These are phyloP conservation scores for Suillus alpinus DNA, from an alignment of 768 basidiomycete species.

Conservation along the genomic window DNA sequence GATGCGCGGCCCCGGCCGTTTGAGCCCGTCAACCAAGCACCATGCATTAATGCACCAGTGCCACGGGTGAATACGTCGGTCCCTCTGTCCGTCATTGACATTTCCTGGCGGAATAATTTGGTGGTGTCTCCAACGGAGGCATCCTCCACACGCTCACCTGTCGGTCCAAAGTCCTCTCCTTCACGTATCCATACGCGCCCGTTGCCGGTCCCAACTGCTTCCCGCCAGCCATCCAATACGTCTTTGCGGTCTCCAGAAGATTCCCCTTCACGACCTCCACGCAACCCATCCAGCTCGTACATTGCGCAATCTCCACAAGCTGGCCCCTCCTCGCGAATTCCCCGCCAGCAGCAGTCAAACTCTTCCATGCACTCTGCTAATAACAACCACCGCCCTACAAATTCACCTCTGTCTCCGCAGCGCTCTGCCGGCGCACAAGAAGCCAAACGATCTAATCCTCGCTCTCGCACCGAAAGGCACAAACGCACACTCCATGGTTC, in stretches of 20 bases:
- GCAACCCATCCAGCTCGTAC: background rate
- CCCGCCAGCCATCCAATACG: slow-evolving; percentile 4
- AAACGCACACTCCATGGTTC: slow-evolving; percentile 15
- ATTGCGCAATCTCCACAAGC: background rate
- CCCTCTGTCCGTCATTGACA: slow-evolving; percentile 1
- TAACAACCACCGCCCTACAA: background rate
- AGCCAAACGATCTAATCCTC: background rate
- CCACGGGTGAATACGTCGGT: background rate
- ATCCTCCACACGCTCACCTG: background rate
- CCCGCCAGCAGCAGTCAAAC: slow-evolving; percentile 6
- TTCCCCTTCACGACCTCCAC: slow-evolving; percentile 1
- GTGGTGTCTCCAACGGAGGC: slow-evolving; percentile 1
- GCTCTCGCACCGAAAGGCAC: slow-evolving; percentile 9
- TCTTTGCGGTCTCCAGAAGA: slow-evolving; percentile 2
- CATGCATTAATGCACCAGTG: background rate
- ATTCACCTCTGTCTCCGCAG: background rate
- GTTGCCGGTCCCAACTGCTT: background rate
- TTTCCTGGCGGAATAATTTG: slow-evolving; percentile 5
- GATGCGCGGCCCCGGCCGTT: slow-evolving; percentile 28
- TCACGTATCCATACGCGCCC: background rate
- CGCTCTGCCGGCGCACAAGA: background rate
- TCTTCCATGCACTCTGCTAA: background rate
- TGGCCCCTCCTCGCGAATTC: background rate
- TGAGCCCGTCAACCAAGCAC: slow-evolving; percentile 11
- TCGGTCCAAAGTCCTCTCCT: background rate